Percentiles rank a stretch among this genome's conserved stretches.
Evolutionary conservation across 2,329 filamentous ascomycete species (phyloP).

Genomic region (Aspergillus sp.): DNA sequence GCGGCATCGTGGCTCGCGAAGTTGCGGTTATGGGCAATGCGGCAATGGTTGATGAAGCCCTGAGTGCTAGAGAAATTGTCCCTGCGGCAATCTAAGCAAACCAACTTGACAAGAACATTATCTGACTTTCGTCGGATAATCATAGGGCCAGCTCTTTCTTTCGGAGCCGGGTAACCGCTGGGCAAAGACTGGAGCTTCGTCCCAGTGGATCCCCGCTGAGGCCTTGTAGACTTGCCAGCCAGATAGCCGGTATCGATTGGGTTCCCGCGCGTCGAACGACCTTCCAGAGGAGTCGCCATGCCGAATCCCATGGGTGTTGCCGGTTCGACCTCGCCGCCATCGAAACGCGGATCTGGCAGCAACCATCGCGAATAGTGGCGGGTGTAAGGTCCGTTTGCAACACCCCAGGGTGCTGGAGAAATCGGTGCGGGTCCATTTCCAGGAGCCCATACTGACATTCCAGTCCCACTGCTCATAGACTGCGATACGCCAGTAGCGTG

Average conservation of each 20-base stretch:
- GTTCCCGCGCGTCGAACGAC: constrained; percentile 77
- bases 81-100: constrained; percentile 83
- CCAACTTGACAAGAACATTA: constrained; percentile 81
- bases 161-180: constrained; percentile 69
- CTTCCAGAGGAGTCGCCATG: constrained; percentile 55
- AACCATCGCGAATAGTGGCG: constrained; percentile 96
- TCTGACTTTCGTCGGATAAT: constrained; percentile 80
- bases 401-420: constrained; percentile 85
- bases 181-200: constrained; percentile 69
- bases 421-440: constrained; percentile 66
- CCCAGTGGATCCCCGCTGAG: constrained; percentile 59
- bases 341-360: constrained; percentile 82
- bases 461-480: constrained; percentile 72
- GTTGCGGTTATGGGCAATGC: constrained; percentile 88
- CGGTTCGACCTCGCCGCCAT: constrained; percentile 56
- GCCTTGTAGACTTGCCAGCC: constrained; percentile 55
- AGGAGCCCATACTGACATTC: constrained; percentile 64
- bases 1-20: constrained; percentile 97
- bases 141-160: constrained; percentile 80
- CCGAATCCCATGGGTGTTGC: constrained; percentile 20
- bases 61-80: constrained; percentile 95
- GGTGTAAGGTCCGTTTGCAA: constrained; percentile 87
- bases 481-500: constrained; percentile 59
- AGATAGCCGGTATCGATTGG: constrained; percentile 55
- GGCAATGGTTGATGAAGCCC: constrained; percentile 99